Conservation (phyloP, 768 basidiomycete genomes). For the Phlebiopsis gigantea region DNA sequence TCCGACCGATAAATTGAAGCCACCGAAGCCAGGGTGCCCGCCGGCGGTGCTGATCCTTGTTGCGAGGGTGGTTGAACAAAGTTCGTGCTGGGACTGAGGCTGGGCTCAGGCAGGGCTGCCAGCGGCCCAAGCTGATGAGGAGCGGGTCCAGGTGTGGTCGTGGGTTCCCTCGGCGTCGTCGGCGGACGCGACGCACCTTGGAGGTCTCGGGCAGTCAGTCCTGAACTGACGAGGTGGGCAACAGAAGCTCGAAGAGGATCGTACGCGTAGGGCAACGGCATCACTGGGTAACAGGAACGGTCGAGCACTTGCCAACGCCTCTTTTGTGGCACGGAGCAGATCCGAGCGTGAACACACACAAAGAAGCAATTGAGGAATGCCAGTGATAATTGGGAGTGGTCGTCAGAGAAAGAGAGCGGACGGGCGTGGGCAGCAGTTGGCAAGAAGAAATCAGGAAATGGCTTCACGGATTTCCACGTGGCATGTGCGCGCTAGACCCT, state of each 20-base stretch:
- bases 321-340: background rate
- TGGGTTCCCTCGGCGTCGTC: background rate
- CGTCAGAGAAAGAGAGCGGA: background rate
- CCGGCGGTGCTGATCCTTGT: background rate
- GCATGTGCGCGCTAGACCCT: background rate
- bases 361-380: background rate
- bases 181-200: background rate
- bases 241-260: background rate
- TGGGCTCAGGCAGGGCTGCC: background rate
- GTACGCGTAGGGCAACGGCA: background rate
- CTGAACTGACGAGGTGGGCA: background rate
- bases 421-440: background rate
- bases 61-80: background rate
- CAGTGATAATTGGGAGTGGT: background rate
- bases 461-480: constrained; percentile 5
- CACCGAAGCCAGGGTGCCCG: background rate
- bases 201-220: background rate
- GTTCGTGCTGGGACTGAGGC: background rate
- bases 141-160: background rate
- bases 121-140: background rate
- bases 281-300: background rate
- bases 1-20: background rate
- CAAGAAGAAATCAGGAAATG: no score
- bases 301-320: background rate
- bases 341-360: background rate